These are phyloP conservation scores for Debaryomycetaceae sp. DNA, from an alignment of 1,139 yeast genomes.

Conservation along the genomic window DNA sequence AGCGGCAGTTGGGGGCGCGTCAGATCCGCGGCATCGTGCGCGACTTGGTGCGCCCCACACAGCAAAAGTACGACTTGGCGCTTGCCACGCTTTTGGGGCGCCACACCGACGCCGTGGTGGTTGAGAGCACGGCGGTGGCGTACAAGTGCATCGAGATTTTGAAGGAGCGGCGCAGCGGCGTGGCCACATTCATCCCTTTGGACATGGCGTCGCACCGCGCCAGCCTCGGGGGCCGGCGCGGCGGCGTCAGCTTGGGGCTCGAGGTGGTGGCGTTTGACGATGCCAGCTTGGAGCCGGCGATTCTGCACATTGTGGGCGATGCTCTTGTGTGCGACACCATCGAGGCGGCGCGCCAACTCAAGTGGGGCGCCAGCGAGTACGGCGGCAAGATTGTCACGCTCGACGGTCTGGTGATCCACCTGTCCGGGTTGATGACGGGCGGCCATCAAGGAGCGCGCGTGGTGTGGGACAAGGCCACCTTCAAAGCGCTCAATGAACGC, in stretches of 20 bases:
- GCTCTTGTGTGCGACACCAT: slow-evolving; percentile 76
- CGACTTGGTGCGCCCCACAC: slow-evolving; percentile 78
- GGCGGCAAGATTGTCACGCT: slow-evolving; percentile 70
- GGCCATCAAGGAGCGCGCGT: slow-evolving; percentile 45
- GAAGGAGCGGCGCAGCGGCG: slow-evolving; percentile 83
- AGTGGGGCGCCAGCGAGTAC: slow-evolving; percentile 51
- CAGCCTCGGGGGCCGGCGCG: slow-evolving; percentile 32
- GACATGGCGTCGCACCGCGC: slow-evolving; percentile 64
- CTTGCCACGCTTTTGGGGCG: slow-evolving; percentile 77
- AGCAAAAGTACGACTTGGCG: slow-evolving; percentile 71
- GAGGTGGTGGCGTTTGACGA: slow-evolving; percentile 75
- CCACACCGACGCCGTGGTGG: slow-evolving; percentile 78
- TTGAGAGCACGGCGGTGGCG: slow-evolving; percentile 72
- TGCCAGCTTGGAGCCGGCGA: slow-evolving; percentile 63
- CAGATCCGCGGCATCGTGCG: slow-evolving; percentile 76
- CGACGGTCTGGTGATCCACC: slow-evolving; percentile 82
- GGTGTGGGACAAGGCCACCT: slow-evolving; percentile 72
- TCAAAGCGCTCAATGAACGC: slow-evolving; percentile 48
- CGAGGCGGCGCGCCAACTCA: slow-evolving; percentile 62
- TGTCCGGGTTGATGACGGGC: slow-evolving; percentile 91
- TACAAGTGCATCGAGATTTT: slow-evolving; percentile 77
- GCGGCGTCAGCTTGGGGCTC: slow-evolving; percentile 56
- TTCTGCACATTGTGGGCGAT: slow-evolving; percentile 76
- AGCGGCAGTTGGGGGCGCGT: slow-evolving; percentile 50
- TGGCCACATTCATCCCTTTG: slow-evolving; percentile 83